Conservation (phyloP, 2,329 filamentous ascomycete species). For the Phoma sp. region DNA sequence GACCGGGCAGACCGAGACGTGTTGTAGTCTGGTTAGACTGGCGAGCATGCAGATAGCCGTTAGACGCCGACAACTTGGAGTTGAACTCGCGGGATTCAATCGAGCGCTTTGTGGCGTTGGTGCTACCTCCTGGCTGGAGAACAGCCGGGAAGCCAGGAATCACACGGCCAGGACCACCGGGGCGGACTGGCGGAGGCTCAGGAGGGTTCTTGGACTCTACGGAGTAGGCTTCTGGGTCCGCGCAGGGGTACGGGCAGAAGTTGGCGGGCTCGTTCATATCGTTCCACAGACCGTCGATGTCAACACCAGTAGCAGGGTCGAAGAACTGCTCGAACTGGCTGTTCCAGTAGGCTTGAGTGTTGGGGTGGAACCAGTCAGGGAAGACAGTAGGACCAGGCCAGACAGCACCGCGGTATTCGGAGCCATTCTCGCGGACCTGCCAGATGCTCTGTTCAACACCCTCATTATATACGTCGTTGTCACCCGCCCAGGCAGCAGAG, state of each 20-base stretch:
- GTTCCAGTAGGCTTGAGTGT: constrained; percentile 72
- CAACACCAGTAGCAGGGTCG: constrained; percentile 66
- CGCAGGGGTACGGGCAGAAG: constrained; percentile 57
- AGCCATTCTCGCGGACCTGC: constrained; percentile 62
- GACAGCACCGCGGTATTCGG: constrained; percentile 69
- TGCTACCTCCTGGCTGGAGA: constrained; percentile 64
- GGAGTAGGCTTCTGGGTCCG: constrained; percentile 49
- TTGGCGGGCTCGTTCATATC: constrained; percentile 50
- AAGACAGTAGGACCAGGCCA: constrained; percentile 79
- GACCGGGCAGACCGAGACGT: constrained; percentile 63
- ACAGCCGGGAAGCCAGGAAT: constrained; percentile 74
- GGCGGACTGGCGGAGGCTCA: constrained; percentile 67
- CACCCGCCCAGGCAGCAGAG: constrained; percentile 61
- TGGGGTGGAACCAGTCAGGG: constrained; percentile 77
- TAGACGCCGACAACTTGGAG: constrained; percentile 9
- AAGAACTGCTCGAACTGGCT: constrained; percentile 74
- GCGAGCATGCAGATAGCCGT: constrained; percentile 21
- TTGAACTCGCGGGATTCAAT: constrained; percentile 13
- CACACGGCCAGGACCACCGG: constrained; percentile 62
- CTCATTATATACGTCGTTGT: constrained; percentile 65
- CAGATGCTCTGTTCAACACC: constrained; percentile 65
- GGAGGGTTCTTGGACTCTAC: constrained; percentile 63
- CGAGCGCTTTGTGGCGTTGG: constrained; percentile 25
- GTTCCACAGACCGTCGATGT: constrained; percentile 76
- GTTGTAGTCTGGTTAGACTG: constrained; percentile 47